Evolutionary conservation across 2,329 filamentous ascomycete genomes (phyloP).

Genomic region (Aspergillus alliaceus): DNA sequence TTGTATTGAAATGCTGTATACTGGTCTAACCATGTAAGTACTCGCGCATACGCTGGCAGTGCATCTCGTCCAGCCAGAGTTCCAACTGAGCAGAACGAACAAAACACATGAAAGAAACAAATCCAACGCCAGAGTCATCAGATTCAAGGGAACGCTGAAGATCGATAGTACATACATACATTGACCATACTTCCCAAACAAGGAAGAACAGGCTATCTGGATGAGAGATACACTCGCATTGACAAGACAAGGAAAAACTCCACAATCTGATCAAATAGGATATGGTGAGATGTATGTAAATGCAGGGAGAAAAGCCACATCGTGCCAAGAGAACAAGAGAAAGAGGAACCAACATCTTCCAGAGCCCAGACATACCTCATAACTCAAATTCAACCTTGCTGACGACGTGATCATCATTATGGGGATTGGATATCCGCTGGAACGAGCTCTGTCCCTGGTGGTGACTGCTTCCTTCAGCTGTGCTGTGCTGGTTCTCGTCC

Average conservation of each 20-base stretch:
- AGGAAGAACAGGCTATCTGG: background rate
- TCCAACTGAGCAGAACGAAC: background rate
- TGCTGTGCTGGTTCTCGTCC: constrained; percentile 11
- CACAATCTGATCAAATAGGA: background rate
- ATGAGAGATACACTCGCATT: background rate
- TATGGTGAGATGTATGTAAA: background rate
- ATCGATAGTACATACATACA: background rate
- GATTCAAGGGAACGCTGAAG: constrained; percentile 2
- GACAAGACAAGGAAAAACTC: background rate
- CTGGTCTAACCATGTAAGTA: background rate
- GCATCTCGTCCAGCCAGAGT: background rate
- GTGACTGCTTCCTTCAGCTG: constrained; percentile 4
- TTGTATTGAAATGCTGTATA: background rate
- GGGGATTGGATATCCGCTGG: constrained; percentile 12
- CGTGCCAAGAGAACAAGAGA: background rate
- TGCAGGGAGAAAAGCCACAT: background rate
- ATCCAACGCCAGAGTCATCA: background rate
- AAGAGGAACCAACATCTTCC: background rate
- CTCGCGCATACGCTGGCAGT: background rate
- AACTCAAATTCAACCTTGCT: constrained; percentile 43
- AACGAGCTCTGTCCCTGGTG: background rate
- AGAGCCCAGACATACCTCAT: constrained; percentile 5
- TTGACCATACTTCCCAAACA: background rate
- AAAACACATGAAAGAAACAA: background rate
- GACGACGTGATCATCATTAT: constrained; percentile 30